phyloP scores from a whole-genome alignment of 148 eudicot genomes.

The Dianthus caryophyllus region DNA sequence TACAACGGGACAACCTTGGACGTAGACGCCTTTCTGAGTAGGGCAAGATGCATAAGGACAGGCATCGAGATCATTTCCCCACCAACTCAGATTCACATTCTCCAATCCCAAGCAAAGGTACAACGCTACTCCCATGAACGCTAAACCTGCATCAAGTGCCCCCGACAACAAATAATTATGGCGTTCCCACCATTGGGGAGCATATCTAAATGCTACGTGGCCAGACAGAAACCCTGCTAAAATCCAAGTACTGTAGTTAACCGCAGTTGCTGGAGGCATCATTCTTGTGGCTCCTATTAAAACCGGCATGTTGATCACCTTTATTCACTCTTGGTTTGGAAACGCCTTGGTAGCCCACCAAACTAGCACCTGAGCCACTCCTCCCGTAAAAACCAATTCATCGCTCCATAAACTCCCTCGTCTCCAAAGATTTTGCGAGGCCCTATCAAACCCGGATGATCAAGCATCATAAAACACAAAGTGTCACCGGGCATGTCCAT shows the following conservation, averaged over 20 bases:
- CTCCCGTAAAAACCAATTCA: constrained; percentile 97
- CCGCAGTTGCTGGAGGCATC: constrained; percentile 97
- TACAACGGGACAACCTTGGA: constrained; percentile 63
- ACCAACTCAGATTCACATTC: constrained; percentile 62
- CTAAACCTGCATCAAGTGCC: constrained; percentile 87
- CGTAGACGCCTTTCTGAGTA: constrained; percentile 55
- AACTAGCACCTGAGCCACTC: constrained; percentile 70
- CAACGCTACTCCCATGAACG: constrained; percentile 90
- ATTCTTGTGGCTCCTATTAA: constrained; percentile 63
- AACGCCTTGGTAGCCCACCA: constrained; percentile 71
- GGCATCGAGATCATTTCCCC: constrained; percentile 94
- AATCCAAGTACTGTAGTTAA: constrained; percentile 87
- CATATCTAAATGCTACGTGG: constrained; percentile 63
- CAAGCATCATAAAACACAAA: constrained; percentile 92
- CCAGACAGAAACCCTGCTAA: constrained; percentile 79
- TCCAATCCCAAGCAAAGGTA: constrained; percentile 80
- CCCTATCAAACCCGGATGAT: constrained; percentile 80
- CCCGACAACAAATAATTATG: constrained; percentile 88
- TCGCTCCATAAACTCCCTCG: constrained; percentile 54
- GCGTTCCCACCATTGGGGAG: constrained; percentile 75
- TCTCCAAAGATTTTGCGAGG: constrained; percentile 83
- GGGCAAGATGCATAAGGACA: constrained; percentile 88
- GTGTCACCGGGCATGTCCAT: constrained; percentile 88
- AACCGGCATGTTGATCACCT: constrained; percentile 86
- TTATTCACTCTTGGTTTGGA: constrained; percentile 77